Conservation (phyloP, 306 rosid species). For the Hippophae rhamnoides region DNA sequence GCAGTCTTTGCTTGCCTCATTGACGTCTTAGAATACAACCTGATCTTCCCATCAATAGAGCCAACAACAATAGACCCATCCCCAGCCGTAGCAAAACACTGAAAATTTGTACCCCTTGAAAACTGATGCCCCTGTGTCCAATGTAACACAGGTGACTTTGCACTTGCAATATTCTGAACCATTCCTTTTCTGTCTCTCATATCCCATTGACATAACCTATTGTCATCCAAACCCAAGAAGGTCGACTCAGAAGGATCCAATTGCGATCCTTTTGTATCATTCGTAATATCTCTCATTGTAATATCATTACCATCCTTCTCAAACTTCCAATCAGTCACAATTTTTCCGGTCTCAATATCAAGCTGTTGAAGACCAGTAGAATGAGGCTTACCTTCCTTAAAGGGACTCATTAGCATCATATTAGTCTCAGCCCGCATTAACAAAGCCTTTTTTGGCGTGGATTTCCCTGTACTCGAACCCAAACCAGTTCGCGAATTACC, state of each 20-base stretch:
- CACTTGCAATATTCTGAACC: constrained; percentile 53
- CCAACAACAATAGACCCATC: constrained; percentile 93
- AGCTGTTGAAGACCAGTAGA: constrained; percentile 57
- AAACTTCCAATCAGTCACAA: constrained; percentile 82
- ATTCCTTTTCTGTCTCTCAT: constrained; percentile 70
- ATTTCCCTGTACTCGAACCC: constrained; percentile 15
- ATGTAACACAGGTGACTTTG: constrained; percentile 52
- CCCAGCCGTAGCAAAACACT: constrained; percentile 77
- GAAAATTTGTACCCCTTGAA: constrained; percentile 77
- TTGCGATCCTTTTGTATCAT: constrained; percentile 70
- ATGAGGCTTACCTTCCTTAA: constrained; percentile 57
- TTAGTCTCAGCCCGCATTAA: constrained; percentile 80
- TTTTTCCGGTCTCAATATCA: constrained; percentile 78
- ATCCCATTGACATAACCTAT: constrained; percentile 88
- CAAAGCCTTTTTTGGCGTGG: constrained; percentile 56
- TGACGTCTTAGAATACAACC: constrained; percentile 75
- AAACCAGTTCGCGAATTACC: constrained; percentile 22
- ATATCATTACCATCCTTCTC: constrained; percentile 75
- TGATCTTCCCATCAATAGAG: constrained; percentile 74
- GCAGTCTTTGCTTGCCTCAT: constrained; percentile 94
- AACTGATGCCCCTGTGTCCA: constrained; percentile 92
- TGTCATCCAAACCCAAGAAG: constrained; percentile 88
- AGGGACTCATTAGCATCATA: constrained; percentile 82
- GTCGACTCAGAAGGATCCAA: constrained; percentile 87
- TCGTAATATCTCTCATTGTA: constrained; percentile 76